Percentiles rank a stretch among this genome's conserved stretches.
These are phyloP conservation scores for Boletellus emodensis DNA, from an alignment of 768 basidiomycete species.

Conservation along the genomic window DNA sequence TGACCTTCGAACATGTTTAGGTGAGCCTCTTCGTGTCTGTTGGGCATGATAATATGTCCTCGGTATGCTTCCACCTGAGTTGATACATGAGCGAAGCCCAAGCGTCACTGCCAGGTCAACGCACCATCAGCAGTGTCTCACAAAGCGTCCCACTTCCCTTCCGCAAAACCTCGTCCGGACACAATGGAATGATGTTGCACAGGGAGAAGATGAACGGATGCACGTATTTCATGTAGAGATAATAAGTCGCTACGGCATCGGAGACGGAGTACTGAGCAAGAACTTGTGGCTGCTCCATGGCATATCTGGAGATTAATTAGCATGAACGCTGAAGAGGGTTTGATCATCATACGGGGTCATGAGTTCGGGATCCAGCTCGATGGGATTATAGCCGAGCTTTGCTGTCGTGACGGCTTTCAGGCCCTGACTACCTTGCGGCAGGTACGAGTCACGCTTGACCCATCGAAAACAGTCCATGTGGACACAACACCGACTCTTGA, in stretches of 20 bases:
- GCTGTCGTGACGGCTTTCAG: constrained; percentile 96
- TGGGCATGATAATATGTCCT: constrained; percentile 94
- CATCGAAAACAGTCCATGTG: constrained; percentile 99
- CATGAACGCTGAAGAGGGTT: neutral
- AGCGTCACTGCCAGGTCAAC: constrained; percentile 18
- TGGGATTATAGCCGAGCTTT: constrained; percentile 94
- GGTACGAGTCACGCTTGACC: constrained; percentile 98
- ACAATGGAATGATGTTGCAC: constrained; percentile 97
- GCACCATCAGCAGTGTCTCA: constrained; percentile 95
- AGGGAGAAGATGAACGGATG: constrained; percentile 99
- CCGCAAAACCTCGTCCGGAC: constrained; percentile 92
- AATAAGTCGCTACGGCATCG: constrained; percentile 99
- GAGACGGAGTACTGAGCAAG: constrained; percentile 98
- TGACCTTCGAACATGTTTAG: constrained; percentile 95
- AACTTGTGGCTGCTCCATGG: constrained; percentile 89
- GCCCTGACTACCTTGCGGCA: constrained; percentile 98
- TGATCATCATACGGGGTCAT: constrained; percentile 87
- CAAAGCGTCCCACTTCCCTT: constrained; percentile 97
- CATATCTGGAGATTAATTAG: constrained; percentile 58
- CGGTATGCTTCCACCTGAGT: constrained; percentile 90
- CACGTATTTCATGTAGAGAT: constrained; percentile 99
- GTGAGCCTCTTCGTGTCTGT: constrained; percentile 90
- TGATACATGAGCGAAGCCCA: constrained; percentile 3
- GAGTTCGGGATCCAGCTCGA: constrained; percentile 94
- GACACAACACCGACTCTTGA: constrained; percentile 85